Percentiles rank a stretch among this genome's conserved stretches.
Conservation (phyloP, 805 yeast genomes). For the Clavispora santaluciae region DNA sequence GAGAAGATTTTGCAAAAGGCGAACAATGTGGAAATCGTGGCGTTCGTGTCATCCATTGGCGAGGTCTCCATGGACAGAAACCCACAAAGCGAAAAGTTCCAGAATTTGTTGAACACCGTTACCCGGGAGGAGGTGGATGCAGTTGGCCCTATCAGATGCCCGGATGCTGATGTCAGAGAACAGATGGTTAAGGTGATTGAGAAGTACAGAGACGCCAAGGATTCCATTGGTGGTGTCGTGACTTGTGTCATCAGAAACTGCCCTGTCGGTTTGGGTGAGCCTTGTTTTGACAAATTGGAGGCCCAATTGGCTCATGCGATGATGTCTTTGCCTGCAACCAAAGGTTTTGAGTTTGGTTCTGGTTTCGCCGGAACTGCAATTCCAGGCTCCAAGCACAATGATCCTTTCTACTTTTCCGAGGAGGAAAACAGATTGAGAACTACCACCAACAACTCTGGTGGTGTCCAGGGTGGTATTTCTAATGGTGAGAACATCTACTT, state of each 20-base stretch:
- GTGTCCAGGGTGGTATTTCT: constrained; percentile 96
- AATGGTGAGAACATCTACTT: constrained; percentile 95
- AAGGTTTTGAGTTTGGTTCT: constrained; percentile 96
- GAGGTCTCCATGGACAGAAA: constrained; percentile 70
- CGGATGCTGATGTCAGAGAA: constrained; percentile 65
- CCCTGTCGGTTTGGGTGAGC: constrained; percentile 97
- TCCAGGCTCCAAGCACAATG: constrained; percentile 94
- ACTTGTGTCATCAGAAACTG: constrained; percentile 94
- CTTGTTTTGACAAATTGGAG: constrained; percentile 94
- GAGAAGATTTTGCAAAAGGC: constrained; percentile 80
- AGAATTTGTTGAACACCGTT: constrained; percentile 62
- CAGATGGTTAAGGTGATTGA: constrained; percentile 86
- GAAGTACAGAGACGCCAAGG: constrained; percentile 76
- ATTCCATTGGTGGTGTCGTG: constrained; percentile 96
- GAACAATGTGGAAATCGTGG: constrained; percentile 87
- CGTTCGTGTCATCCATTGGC: constrained; percentile 94
- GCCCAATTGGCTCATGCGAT: constrained; percentile 95
- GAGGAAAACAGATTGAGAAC: constrained; percentile 69
- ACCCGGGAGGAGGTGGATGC: constrained; percentile 87
- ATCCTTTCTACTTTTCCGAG: constrained; percentile 66
- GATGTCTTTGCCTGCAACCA: constrained; percentile 96
- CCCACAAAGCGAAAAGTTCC: constrained; percentile 60
- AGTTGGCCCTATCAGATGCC: constrained; percentile 90
- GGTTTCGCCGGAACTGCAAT: constrained; percentile 88
- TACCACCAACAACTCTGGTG: constrained; percentile 88